Evolutionary conservation across 371 early-diverging fungal species (phyloP).

Genomic region (Rhizomucor pusillus): DNA sequence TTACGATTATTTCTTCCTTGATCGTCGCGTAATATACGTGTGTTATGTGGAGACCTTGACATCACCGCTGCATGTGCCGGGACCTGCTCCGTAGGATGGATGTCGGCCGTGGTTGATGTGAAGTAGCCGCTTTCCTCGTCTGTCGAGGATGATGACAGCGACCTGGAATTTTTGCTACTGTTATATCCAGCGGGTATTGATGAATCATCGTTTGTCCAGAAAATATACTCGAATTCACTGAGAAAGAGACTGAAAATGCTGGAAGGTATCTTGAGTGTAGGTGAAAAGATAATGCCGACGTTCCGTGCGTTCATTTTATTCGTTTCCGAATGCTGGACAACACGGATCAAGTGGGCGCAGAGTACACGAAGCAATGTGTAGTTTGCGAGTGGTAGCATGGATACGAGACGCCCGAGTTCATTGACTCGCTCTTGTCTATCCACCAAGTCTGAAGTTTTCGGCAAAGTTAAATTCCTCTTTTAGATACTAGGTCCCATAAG

Average conservation of each 20-base stretch:
- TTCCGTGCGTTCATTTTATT: slow-evolving; percentile 96
- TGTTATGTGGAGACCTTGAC: slow-evolving; percentile 5
- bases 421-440: slow-evolving; percentile 70
- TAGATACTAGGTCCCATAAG: too few species aligned
- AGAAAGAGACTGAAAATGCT: slow-evolving; percentile 85
- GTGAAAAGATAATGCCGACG: slow-evolving; percentile 93
- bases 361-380: slow-evolving; percentile 86
- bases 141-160: not conserved
- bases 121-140: not conserved
- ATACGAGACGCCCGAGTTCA: slow-evolving; percentile 77
- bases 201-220: slow-evolving; percentile 61
- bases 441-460: slow-evolving; percentile 45
- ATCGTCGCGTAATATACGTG: slow-evolving; percentile 3
- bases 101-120: not conserved
- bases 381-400: slow-evolving; percentile 79
- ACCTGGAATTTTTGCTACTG: not conserved
- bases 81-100: not conserved
- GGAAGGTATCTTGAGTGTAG: slow-evolving; percentile 90
- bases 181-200: not conserved
- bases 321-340: slow-evolving; percentile 75
- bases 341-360: slow-evolving; percentile 83
- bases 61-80: slow-evolving; percentile 3
- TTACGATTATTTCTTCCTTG: slow-evolving; percentile 36
- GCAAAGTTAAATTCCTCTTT: too few species aligned
- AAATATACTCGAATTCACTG: slow-evolving; percentile 86